phyloP scores from a whole-genome alignment of 768 basidiomycete genomes.

The Gloeophyllum trabeum region DNA sequence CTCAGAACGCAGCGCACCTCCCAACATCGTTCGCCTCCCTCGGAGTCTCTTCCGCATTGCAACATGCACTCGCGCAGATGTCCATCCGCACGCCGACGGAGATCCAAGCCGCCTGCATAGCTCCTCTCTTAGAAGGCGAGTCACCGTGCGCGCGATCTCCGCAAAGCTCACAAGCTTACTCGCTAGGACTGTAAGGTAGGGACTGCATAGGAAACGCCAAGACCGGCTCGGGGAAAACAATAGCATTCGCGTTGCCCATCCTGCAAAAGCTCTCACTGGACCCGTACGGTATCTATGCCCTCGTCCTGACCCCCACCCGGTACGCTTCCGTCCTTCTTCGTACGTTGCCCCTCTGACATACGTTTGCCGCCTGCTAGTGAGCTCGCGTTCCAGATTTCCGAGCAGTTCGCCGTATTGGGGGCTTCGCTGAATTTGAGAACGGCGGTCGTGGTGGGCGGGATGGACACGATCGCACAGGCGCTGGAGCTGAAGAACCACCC shows the following conservation, averaged over 20 bases:
- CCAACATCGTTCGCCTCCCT: constrained; percentile 38
- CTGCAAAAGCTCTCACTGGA: constrained; percentile 79
- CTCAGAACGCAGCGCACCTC: too few relatives aligned
- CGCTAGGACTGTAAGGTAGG: constrained; percentile 41
- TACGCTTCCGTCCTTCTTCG: constrained; percentile 21
- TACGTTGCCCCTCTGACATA: not conserved
- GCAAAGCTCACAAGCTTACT: not conserved
- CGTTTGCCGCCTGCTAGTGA: constrained; percentile 45
- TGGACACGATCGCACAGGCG: constrained; percentile 97
- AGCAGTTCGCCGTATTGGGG: constrained; percentile 91
- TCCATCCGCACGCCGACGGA: constrained; percentile 80
- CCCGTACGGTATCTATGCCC: constrained; percentile 90
- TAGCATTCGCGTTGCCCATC: constrained; percentile 94
- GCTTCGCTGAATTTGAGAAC: constrained; percentile 72
- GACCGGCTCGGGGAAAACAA: constrained; percentile 96
- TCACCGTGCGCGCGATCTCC: constrained; percentile 3
- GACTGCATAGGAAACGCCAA: constrained; percentile 98
- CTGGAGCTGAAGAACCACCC: constrained; percentile 77
- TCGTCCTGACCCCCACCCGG: constrained; percentile 94
- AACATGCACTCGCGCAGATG: constrained; percentile 62
- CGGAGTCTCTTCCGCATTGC: constrained; percentile 49
- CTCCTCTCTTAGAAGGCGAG: constrained; percentile 70
- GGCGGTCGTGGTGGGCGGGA: constrained; percentile 88
- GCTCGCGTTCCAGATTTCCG: constrained; percentile 93
- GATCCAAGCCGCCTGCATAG: constrained; percentile 86